Evolutionary conservation across 2,329 filamentous ascomycete genomes (phyloP).

Genomic region (Sphaceloma murrayae): DNA sequence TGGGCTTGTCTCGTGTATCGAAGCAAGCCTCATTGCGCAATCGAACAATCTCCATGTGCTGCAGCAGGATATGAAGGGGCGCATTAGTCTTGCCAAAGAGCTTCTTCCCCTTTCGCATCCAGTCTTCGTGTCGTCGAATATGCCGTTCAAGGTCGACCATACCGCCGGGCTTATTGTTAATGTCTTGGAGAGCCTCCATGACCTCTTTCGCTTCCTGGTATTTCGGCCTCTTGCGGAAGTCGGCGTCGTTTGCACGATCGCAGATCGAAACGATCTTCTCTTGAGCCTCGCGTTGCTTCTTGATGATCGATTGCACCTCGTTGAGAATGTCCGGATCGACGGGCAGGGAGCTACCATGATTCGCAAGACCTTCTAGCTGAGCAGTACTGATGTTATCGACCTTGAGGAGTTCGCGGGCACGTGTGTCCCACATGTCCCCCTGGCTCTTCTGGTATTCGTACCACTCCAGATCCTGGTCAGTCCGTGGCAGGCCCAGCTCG

Average conservation of each 20-base stretch:
- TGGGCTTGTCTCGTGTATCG: constrained; percentile 77
- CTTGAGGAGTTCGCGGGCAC: constrained; percentile 85
- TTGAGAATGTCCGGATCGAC: constrained; percentile 73
- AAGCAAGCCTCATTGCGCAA: constrained; percentile 88
- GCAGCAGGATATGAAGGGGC: constrained; percentile 86
- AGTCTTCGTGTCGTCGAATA: constrained; percentile 91
- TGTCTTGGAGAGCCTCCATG: constrained; percentile 73
- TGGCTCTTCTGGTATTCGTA: constrained; percentile 66
- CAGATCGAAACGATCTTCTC: constrained; percentile 76
- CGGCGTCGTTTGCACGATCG: constrained; percentile 62
- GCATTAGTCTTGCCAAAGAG: constrained; percentile 97
- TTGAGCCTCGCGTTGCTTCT: constrained; percentile 91
- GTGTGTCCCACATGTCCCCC: constrained; percentile 82
- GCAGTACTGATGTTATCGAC: constrained; percentile 88
- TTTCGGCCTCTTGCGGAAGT: constrained; percentile 70
- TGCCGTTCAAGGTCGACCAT: constrained; percentile 91
- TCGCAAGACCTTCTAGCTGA: constrained; percentile 82
- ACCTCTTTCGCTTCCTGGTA: constrained; percentile 87
- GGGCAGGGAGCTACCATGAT: constrained; percentile 69
- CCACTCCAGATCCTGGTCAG: constrained; percentile 68
- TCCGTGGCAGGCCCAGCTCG: constrained; percentile 66
- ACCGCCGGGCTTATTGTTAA: constrained; percentile 86
- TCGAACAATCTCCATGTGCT: constrained; percentile 86
- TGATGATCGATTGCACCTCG: constrained; percentile 80
- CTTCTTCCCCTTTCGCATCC: constrained; percentile 98